Evolutionary conservation across 2,329 filamentous ascomycete species (phyloP).

Genomic region (Nigrospora osmanthi): DNA sequence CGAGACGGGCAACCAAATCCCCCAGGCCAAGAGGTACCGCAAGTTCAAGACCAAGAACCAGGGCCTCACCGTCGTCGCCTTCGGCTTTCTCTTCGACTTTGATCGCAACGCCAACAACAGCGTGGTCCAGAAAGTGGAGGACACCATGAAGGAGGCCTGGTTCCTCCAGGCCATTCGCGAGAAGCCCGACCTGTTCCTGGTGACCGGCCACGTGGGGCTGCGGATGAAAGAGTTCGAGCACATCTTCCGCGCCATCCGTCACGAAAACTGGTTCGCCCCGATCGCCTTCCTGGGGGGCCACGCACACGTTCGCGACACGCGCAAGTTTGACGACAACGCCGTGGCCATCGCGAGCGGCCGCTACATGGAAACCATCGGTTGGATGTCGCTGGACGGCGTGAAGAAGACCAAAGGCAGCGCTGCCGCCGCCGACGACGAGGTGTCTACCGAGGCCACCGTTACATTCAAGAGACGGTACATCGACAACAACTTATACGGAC

Average conservation of each 20-base stretch:
- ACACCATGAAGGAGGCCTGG: constrained; percentile 79
- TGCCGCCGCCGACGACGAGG: constrained; percentile 14
- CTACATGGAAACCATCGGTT: constrained; percentile 93
- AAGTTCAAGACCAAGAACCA: constrained; percentile 91
- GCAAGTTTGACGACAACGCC: constrained; percentile 68
- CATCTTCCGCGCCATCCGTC: constrained; percentile 72
- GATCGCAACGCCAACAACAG: constrained; percentile 87
- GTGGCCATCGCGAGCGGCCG: constrained; percentile 79
- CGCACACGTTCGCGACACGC: constrained; percentile 79
- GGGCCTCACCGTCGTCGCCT: constrained; percentile 73
- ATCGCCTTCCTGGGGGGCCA: constrained; percentile 93
- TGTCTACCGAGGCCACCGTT: constrained; percentile 23
- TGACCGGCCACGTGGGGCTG: constrained; percentile 78
- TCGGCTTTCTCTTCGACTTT: constrained; percentile 95
- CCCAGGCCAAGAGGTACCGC: constrained; percentile 74
- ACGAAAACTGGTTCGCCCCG: constrained; percentile 69
- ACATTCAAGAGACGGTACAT: constrained; percentile 78
- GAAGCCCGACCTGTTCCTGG: constrained; percentile 79
- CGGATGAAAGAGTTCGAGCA: constrained; percentile 71
- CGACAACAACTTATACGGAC: constrained; percentile 83
- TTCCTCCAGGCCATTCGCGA: constrained; percentile 81
- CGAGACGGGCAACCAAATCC: constrained; percentile 59
- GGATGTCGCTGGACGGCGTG: constrained; percentile 74
- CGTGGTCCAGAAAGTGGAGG: constrained; percentile 68
- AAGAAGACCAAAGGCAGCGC: constrained; percentile 24